Conservation (phyloP, 805 yeast genomes). For the Candida stauntonica region DNA sequence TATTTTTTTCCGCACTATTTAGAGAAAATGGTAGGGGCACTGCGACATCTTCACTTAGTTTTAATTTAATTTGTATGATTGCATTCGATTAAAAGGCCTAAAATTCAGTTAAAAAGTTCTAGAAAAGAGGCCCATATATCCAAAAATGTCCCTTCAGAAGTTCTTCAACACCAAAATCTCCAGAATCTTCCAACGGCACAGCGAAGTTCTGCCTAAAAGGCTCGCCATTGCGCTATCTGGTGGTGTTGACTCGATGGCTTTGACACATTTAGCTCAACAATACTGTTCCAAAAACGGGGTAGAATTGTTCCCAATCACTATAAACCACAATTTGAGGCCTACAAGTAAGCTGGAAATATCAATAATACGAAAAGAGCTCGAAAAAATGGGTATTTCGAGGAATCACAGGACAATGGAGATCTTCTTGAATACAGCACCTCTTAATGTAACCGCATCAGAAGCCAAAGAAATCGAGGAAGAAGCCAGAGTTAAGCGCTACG, state of each 20-base stretch:
- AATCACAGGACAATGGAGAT: constrained; percentile 30
- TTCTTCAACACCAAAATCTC: constrained; percentile 5
- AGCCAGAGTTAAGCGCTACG: constrained; percentile 55
- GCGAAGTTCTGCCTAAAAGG: constrained; percentile 23
- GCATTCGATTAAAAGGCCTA: no score
- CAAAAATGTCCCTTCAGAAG: neutral
- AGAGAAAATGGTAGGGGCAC: constrained; percentile 5
- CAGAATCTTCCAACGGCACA: constrained; percentile 9
- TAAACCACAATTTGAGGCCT: constrained; percentile 56
- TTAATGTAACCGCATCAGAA: constrained; percentile 4
- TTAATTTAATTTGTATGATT: no score
- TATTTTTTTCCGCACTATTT: constrained; percentile 7
- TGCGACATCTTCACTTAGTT: no score
- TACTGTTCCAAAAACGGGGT: constrained; percentile 31
- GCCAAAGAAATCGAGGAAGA: constrained; percentile 44
- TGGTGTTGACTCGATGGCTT: constrained; percentile 77
- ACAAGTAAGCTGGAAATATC: constrained; percentile 26
- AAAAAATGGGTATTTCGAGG: constrained; percentile 13
- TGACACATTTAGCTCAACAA: constrained; percentile 45
- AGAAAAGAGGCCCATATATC: no score
- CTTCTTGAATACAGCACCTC: constrained; percentile 8
- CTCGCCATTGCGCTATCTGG: constrained; percentile 67
- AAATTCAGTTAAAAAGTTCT: no score
- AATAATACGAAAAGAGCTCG: constrained; percentile 21
- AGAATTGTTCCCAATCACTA: constrained; percentile 51